Base-by-base conservation (phyloP, 2,329 filamentous ascomycete species). In the Eutypella sp. region DNA sequence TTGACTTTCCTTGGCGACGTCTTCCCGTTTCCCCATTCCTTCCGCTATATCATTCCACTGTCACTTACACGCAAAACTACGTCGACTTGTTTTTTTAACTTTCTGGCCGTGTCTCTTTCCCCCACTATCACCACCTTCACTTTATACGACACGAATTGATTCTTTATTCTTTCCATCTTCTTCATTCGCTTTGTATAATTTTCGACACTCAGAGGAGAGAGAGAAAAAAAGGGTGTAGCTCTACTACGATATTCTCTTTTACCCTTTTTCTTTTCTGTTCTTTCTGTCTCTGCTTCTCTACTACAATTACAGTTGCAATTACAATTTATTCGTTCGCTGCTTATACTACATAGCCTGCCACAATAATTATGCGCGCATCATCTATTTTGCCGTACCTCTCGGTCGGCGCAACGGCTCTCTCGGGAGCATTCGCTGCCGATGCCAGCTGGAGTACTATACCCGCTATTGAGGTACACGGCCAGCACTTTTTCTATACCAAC, bases 401-500 rank as follows among this genome's bases (percentile, higher is more conserved):
- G 19, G 41, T 60, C 49, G 56, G 57, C 40, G 53, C 57, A 37
- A 55, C 52, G 37, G 49, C 55, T 16, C 42, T 60, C 13, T 59
- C 61, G 25, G 54, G 55, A 37, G 54, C 57, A 10, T 43, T 51
- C 40, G 61, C 59, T 20, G 38, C 38, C n/a, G 40, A 49, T 46
- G 52, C 56, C 29, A 60, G 57, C 44, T 65, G 58, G 52, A 53
- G 59, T 33, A 47, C 48, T 38, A 65, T 65, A 36, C 57, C 62
- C 15, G 50, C 48, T 9, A 65, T 65, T 44, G 50, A 63, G 47
- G 55, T 48, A 31, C 48, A 51, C 34, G 62, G 62, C 51, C 61
- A 65, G 51, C 61, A 65, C 50, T 65, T 65, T 46, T 65, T 65
- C 55, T 64, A 65, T 53, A 54, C 48, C 45, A 65, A 65, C 67